Evolutionary conservation across 805 yeast species (phyloP).

Genomic region (Kazachstania kunashirensis): DNA sequence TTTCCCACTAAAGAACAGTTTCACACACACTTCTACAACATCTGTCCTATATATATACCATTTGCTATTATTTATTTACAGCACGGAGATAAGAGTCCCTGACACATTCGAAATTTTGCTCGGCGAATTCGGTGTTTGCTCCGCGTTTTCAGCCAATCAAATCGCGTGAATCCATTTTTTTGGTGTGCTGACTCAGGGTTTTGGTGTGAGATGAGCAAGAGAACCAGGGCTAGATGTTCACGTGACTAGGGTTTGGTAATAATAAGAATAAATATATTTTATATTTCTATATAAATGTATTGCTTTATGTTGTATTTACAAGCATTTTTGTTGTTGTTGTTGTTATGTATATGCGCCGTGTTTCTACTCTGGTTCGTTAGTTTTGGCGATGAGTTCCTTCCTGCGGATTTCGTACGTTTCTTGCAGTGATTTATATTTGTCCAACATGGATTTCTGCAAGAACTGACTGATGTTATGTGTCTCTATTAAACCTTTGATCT

Average conservation of each 20-base stretch:
- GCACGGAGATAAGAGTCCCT: not conserved
- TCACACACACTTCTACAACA: not conserved
- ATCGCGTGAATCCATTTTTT: not conserved
- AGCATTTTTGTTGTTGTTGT: not conserved
- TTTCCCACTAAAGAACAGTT: not conserved
- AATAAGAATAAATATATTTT: no score
- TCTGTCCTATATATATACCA: not conserved
- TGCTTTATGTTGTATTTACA: no score
- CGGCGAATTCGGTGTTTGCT: conserved; percentile 3
- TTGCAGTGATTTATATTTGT: not conserved
- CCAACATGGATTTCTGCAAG: conserved; percentile 9
- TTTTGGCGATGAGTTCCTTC: not conserved
- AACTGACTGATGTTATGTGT: conserved; percentile 11
- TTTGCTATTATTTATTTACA: not conserved
- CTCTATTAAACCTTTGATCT: conserved; percentile 19
- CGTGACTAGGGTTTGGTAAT: no score
- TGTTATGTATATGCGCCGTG: not conserved
- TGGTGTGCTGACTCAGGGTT: no score
- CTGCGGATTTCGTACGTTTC: not conserved
- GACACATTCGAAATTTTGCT: not conserved
- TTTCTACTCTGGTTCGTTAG: not conserved
- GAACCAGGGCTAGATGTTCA: no score
- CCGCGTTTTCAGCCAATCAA: not conserved
- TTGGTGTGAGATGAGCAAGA: no score
- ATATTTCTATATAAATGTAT: no score